Base-by-base conservation (phyloP, 2,329 filamentous ascomycete species). In the Cladosporium sp. region DNA sequence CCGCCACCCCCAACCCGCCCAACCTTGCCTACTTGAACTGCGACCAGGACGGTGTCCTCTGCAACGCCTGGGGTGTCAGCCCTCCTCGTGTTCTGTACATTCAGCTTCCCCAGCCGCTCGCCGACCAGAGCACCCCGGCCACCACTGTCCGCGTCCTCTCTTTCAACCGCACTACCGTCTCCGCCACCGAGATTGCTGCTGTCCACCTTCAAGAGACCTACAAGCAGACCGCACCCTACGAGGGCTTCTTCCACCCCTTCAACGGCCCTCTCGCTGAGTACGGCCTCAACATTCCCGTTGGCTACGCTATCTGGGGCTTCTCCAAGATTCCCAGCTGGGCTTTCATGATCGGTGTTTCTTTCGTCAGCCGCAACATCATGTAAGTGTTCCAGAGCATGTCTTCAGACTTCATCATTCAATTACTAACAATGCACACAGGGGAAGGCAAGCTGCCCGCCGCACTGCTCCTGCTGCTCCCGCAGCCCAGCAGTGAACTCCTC, bases 211-310 rank as follows among this genome's bases (percentile, higher is more conserved):
- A 89, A 71, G 83, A 87, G 74, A 82, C 79, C 63, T 88, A 84
- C 72, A 77, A 84, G 75, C 74, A 85, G 58, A 75, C 74, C 23
- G 71, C 76, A 28, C 79, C 82, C 10, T 85, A 86, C 70, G 87
- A 91, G 70, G 89, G 90, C 60, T 82, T 84, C 74, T 92, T 91
- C 83, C 91, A 94, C 77, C 91, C 91, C 67, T 90, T 92, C 75
- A 86, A 91, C 73, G 90, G 91, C 68, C 79, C 81, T 67, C 79
- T 91, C 49, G 87, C 86, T 66, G 79, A 90, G 80, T 83, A 86
- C 69, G 84, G 85, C 69, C 72, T 92, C 32, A 81, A 63, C 34
- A 78, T 90, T 61, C 89, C 89, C 46, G 78, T 89, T 51, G 91
- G 84, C 65, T 93, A 91, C 75, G 70, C 85, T 60, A 82, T 92